Evolutionary conservation across 108 stramenopile genomes (phyloP), one percentile per base, ranked within the genome.

Genomic region (Discostella pseudostelligera): DNA sequence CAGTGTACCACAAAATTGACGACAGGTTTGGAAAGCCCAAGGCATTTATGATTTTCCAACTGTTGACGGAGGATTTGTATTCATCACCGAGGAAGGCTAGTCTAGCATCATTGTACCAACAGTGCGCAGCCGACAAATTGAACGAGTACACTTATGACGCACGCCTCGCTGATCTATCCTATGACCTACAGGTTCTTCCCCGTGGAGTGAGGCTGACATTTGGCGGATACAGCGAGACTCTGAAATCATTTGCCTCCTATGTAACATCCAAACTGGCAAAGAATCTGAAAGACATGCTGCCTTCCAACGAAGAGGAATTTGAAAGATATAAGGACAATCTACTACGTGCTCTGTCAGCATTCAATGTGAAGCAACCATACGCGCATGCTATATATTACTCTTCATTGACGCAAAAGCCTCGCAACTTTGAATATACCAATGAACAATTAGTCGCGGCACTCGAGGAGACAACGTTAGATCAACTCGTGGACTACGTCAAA

Each of bases 211-310:
- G 87, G 1, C 21, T 92, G 10, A 89, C 91, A 8, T 92, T 95
- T 68, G 94, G 91, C 4, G 94, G 94, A 20, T 95, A 89, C 82
- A 88, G 89, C 40, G 91, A 87, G 36, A 89, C 89, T 64, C 75
- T 95, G 8, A 40, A 77, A 57, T 56, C 77, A 0, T 89, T 95
- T 53, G 89, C 87, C 12, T 50, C 75, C 8, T 86, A 86, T 43
- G 81, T 92, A 8, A 73, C 87, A 8, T 65, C 72, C 24, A 87
- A 86, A 65, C 69, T 84, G 3, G 72, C 83, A 10, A 57, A 61
- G 8, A 81, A 89, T 39, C 63, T 87, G 47, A 65, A 72, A 36
- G 80, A 86, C 45, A 53, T 89, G 13, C 43, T 94, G 25, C 88
- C 88, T 13, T 66, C 64, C 21, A 84, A 72, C 69, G 84, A 88